A percentile compares a stretch with the other conserved stretches of the same genome.
Conservation (phyloP, 345 rosid species). For the Bruguiera parviflora region DNA sequence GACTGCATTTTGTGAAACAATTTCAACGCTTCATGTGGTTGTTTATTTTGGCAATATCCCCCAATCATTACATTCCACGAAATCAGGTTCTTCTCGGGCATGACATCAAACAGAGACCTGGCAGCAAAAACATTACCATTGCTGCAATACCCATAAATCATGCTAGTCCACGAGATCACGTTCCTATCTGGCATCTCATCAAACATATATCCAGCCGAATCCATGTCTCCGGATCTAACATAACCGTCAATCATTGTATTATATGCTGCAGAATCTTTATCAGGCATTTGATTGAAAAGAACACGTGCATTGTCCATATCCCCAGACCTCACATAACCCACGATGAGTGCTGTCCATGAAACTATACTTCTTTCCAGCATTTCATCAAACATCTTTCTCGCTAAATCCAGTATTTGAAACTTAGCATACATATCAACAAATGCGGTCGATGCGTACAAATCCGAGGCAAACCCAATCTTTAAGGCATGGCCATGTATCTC, state of each 20-base stretch:
- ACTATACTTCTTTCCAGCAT: constrained; percentile 58
- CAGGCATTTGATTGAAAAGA: constrained; percentile 55
- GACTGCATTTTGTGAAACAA: constrained; percentile 64
- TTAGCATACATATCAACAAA: constrained; percentile 70
- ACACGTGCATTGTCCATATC: constrained; percentile 44
- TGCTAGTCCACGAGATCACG: constrained; percentile 70
- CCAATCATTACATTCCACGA: constrained; percentile 85
- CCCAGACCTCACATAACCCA: constrained; percentile 54
- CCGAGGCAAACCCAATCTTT: constrained; percentile 51
- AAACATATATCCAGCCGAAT: constrained; percentile 51
- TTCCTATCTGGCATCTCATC: constrained; percentile 48
- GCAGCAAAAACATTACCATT: constrained; percentile 51
- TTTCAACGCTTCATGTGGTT: constrained; percentile 59
- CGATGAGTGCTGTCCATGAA: constrained; percentile 72
- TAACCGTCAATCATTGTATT: constrained; percentile 69
- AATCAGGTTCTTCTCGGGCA: constrained; percentile 60
- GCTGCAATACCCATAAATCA: constrained; percentile 66
- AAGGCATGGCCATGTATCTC: constrained; percentile 51
- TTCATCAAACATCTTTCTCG: constrained; percentile 56
- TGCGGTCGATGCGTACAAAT: constrained; percentile 62
- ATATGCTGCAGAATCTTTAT: constrained; percentile 45
- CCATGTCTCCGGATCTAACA: constrained; percentile 62
- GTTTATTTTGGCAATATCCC: constrained; percentile 65
- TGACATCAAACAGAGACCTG: constrained; percentile 50
- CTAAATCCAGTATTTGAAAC: constrained; percentile 39